Conservation (phyloP, 768 basidiomycete species). For the Rubroboletus pulcherrimus region DNA sequence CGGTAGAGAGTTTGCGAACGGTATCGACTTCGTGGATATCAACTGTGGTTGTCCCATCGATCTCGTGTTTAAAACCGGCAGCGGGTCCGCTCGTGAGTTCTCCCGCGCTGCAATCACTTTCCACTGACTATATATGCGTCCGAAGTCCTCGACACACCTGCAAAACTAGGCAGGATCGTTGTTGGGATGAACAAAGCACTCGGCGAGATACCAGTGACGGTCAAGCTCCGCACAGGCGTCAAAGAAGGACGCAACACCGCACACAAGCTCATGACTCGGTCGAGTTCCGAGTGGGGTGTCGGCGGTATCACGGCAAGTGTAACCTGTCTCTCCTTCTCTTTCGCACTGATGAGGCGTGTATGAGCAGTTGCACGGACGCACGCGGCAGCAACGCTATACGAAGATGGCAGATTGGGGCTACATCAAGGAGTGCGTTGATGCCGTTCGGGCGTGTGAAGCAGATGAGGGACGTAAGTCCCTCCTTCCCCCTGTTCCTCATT, state of each 20-base stretch:
- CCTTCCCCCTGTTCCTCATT: not conserved
- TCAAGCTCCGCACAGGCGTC: conserved; percentile 91
- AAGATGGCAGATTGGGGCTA: conserved; percentile 94
- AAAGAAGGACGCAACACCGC: conserved; percentile 82
- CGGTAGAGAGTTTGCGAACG: conserved; percentile 57
- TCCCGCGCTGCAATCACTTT: not conserved
- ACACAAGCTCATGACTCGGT: conserved; percentile 86
- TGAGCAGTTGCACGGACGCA: conserved; percentile 86
- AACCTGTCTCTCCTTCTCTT: not conserved
- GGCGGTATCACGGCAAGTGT: conserved; percentile 41
- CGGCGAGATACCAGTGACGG: conserved; percentile 87
- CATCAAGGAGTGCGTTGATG: conserved; percentile 80
- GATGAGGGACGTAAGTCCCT: conserved; percentile 65
- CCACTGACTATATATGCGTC: not conserved
- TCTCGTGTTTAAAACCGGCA: conserved; percentile 86
- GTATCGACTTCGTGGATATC: conserved; percentile 88
- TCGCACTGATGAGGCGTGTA: not conserved
- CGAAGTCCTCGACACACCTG: conserved; percentile 78
- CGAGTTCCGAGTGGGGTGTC: conserved; percentile 50
- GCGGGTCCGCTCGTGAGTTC: conserved; percentile 80
- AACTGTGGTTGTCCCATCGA: conserved; percentile 99
- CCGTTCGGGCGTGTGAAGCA: conserved; percentile 65
- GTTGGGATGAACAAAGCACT: conserved; percentile 89
- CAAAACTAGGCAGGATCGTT: conserved; percentile 81
- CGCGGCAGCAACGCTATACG: conserved; percentile 91